phyloP scores from a whole-genome alignment of 495 filamentous ascomycete species.

The Xylaria grammica region DNA sequence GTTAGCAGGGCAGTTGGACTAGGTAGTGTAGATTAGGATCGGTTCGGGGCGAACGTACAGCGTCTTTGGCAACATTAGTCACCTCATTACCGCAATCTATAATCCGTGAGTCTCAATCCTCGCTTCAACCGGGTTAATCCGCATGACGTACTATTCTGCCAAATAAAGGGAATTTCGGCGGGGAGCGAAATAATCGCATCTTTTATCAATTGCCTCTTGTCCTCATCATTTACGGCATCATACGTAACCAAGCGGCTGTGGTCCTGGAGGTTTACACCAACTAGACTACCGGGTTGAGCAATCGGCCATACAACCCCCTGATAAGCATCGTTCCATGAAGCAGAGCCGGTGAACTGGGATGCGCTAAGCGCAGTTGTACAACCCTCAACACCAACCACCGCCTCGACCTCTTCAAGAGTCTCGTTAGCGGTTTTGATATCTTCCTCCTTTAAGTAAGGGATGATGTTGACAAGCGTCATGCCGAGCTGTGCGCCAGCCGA shows the following conservation, averaged over 20 bases:
- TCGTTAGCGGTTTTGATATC: neutral
- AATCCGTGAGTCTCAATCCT: neutral
- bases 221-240: neutral
- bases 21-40: neutral
- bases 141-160: slow-evolving; percentile 13
- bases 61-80: slow-evolving; percentile 2
- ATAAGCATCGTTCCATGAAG: slow-evolving; percentile 14
- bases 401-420: neutral
- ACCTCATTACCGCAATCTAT: slow-evolving; percentile 7
- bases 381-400: neutral
- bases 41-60: neutral
- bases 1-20: neutral
- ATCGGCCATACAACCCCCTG: slow-evolving; percentile 9
- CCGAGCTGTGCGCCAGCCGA: neutral
- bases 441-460: neutral
- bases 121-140: neutral
- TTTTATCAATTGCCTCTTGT: slow-evolving; percentile 1
- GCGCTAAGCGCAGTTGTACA: slow-evolving; percentile 1
- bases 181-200: slow-evolving; percentile 2
- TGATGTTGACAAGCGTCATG: slow-evolving; percentile 5
- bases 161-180: slow-evolving; percentile 9
- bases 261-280: slow-evolving; percentile 11
- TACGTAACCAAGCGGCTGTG: slow-evolving; percentile 7
- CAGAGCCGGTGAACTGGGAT: slow-evolving; percentile 4
- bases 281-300: neutral